phyloP scores from a whole-genome alignment of 331 rosid genomes.

The Malus hybrid region DNA sequence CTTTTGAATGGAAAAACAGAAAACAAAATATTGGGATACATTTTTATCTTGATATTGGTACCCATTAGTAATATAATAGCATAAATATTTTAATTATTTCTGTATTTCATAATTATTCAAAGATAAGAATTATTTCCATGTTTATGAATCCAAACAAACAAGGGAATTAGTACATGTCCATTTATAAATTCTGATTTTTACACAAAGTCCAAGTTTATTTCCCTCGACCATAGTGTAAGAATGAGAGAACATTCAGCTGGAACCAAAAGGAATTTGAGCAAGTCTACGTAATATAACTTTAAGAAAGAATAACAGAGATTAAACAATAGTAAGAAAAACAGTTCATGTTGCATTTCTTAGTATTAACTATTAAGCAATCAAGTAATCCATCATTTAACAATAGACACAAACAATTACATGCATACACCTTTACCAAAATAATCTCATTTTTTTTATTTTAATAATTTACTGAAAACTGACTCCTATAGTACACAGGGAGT shows the following conservation, averaged over 20 bases:
- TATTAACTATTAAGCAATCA: background rate
- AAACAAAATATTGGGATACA: background rate
- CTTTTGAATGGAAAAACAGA: background rate
- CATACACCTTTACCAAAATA: background rate
- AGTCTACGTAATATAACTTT: background rate
- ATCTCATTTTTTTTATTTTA: background rate
- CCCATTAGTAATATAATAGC: background rate
- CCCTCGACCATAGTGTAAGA: too few relatives aligned
- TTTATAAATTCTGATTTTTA: too few relatives aligned
- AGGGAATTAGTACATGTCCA: too few relatives aligned
- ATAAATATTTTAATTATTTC: background rate
- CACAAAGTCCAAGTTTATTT: too few relatives aligned
- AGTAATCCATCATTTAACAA: background rate
- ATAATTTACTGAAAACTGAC: too few relatives aligned
- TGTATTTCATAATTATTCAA: background rate
- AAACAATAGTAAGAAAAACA: background rate
- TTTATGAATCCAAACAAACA: too few relatives aligned
- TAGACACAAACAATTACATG: background rate
- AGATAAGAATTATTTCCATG: background rate
- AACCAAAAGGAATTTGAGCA: background rate
- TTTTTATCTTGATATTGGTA: background rate
- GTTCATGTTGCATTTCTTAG: background rate
- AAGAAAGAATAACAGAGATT: background rate
- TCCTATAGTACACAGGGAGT: too few relatives aligned
- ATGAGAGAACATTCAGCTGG: background rate